These are phyloP conservation scores for Mariannaea elegans DNA, from an alignment of 2,329 filamentous ascomycete species.

Conservation along the genomic window DNA sequence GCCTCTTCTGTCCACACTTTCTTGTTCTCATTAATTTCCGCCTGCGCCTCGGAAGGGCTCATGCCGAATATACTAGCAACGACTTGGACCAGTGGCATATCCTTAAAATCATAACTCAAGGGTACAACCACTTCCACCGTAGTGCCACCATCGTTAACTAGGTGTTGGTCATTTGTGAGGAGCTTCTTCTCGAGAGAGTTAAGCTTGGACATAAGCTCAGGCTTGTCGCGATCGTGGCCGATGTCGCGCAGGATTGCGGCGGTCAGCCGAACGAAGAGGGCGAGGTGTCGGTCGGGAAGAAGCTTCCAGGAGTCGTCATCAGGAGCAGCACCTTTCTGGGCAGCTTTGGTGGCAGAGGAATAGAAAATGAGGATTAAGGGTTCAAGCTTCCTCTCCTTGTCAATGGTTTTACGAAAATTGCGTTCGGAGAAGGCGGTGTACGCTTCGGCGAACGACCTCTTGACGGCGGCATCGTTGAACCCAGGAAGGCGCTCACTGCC, in stretches of 20 bases:
- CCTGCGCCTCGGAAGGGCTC: conserved; percentile 80
- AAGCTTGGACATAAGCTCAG: conserved; percentile 83
- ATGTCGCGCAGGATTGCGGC: conserved; percentile 82
- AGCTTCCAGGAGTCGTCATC: conserved; percentile 91
- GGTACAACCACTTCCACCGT: conserved; percentile 85
- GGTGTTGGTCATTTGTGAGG: conserved; percentile 90
- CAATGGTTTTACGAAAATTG: conserved; percentile 87
- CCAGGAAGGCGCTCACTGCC: conserved; percentile 86
- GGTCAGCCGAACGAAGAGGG: conserved; percentile 90
- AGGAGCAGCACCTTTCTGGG: conserved; percentile 77
- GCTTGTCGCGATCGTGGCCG: conserved; percentile 84
- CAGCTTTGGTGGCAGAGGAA: conserved; percentile 86
- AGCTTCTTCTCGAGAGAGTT: conserved; percentile 91
- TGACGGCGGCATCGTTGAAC: conserved; percentile 89
- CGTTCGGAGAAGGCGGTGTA: conserved; percentile 92
- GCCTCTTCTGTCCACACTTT: conserved; percentile 90
- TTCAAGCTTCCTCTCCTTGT: conserved; percentile 92
- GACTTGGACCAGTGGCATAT: conserved; percentile 92
- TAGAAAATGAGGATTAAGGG: conserved; percentile 96
- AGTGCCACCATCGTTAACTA: conserved; percentile 56
- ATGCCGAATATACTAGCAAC: conserved; percentile 89
- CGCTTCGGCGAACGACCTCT: conserved; percentile 93
- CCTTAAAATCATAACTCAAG: conserved; percentile 90
- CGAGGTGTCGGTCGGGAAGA: conserved; percentile 92
- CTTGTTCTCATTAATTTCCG: conserved; percentile 85